Conservation (phyloP, 2,329 filamentous ascomycete species). For the Thielaviopsis punctulata region DNA sequence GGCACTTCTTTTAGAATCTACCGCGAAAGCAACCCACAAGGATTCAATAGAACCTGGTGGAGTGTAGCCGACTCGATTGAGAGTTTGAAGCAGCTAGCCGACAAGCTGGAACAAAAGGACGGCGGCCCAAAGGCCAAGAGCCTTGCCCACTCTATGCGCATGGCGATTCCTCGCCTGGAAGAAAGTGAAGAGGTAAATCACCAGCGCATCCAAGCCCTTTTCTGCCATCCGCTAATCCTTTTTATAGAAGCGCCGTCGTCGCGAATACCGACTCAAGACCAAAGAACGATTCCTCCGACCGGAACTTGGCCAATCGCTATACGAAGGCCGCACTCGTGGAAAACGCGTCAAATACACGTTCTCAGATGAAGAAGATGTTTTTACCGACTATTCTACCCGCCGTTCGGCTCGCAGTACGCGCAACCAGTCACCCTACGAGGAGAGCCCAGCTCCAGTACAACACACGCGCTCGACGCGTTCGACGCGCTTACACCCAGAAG, state of each 20-base stretch:
- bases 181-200: slow-evolving; percentile 66
- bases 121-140: slow-evolving; percentile 65
- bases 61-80: slow-evolving; percentile 83
- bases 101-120: slow-evolving; percentile 60
- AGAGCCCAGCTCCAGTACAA: neutral
- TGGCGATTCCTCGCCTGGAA: slow-evolving; percentile 78
- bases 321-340: slow-evolving; percentile 88
- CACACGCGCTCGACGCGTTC: slow-evolving; percentile 27
- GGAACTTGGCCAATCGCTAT: slow-evolving; percentile 78
- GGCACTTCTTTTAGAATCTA: slow-evolving; percentile 91
- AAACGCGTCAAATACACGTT: slow-evolving; percentile 96
- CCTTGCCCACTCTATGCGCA: slow-evolving; percentile 58
- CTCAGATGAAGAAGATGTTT: slow-evolving; percentile 63
- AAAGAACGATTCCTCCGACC: slow-evolving; percentile 78
- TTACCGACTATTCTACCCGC: slow-evolving; percentile 45
- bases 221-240: slow-evolving; percentile 12
- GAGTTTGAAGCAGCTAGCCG: slow-evolving; percentile 57
- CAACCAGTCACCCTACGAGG: slow-evolving; percentile 25
- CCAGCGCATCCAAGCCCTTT: neutral
- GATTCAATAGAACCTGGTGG: slow-evolving; percentile 69
- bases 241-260: slow-evolving; percentile 67
- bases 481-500: slow-evolving; percentile 46
- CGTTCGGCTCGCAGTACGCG: slow-evolving; percentile 60
- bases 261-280: slow-evolving; percentile 75
- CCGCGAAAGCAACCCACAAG: slow-evolving; percentile 72